These are phyloP conservation scores for Mycena maculata DNA, from an alignment of 768 basidiomycete genomes.

Conservation along the genomic window DNA sequence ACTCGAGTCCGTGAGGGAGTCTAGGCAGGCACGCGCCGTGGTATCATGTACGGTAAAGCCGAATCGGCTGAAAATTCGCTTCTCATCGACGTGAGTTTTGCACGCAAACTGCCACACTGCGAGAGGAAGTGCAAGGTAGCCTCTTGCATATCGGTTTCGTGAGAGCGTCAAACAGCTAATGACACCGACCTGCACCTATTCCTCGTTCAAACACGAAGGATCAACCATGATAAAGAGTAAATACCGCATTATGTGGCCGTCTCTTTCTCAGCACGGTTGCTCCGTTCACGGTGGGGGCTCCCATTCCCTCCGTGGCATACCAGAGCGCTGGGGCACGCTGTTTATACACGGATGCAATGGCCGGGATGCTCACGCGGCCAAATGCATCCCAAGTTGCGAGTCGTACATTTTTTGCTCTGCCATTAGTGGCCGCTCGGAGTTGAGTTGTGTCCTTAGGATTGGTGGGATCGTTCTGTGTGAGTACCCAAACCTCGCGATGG, in stretches of 20 bases:
- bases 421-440: not conserved
- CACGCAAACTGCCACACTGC: constrained; percentile 38
- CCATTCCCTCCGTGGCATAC: constrained; percentile 38
- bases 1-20: constrained; percentile 33
- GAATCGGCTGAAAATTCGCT: constrained; percentile 37
- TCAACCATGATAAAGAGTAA: too few species aligned
- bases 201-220: constrained; percentile 1
- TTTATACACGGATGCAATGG: constrained; percentile 26
- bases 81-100: constrained; percentile 39
- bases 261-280: constrained; percentile 27
- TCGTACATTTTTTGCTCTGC: not conserved
- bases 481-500: not conserved
- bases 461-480: not conserved
- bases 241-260: constrained; percentile 36
- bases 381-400: constrained; percentile 29
- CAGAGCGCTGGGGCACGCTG: constrained; percentile 29
- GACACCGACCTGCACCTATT: constrained; percentile 37
- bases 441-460: not conserved
- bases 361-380: constrained; percentile 27
- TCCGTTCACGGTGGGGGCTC: constrained; percentile 29
- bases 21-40: constrained; percentile 32
- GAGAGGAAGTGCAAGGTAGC: too few species aligned
- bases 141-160: constrained; percentile 37
- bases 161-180: constrained; percentile 34
- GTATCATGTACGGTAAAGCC: constrained; percentile 37